Evolutionary conservation across 2,329 filamentous ascomycete genomes (phyloP).

Genomic region (Aspergillus sp.): DNA sequence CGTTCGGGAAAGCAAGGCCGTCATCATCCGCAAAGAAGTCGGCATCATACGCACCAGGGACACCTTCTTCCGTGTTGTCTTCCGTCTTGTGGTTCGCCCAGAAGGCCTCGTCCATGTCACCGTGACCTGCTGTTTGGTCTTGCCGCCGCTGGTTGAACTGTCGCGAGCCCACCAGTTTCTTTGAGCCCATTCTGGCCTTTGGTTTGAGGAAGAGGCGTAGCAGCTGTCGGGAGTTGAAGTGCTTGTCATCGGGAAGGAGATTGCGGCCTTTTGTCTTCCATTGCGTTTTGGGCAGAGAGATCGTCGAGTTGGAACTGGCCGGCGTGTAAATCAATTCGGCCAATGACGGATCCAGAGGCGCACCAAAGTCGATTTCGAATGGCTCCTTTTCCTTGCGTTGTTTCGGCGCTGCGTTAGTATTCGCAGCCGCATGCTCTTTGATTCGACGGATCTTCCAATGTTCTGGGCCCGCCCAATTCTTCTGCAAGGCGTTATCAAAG

Average conservation of each 20-base stretch:
- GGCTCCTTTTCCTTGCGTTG: slow-evolving; percentile 92
- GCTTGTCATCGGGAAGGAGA: slow-evolving; percentile 93
- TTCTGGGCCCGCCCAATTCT: slow-evolving; percentile 97
- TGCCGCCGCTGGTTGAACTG: slow-evolving; percentile 35
- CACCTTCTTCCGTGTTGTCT: slow-evolving; percentile 60
- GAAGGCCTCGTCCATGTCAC: slow-evolving; percentile 91
- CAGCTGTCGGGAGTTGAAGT: slow-evolving; percentile 92
- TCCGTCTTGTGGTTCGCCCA: slow-evolving; percentile 69
- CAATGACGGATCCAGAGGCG: slow-evolving; percentile 68
- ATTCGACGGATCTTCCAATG: slow-evolving; percentile 97
- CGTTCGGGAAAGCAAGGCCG: slow-evolving; percentile 47
- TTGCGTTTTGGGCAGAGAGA: slow-evolving; percentile 87
- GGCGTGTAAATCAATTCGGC: slow-evolving; percentile 79
- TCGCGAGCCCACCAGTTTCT: slow-evolving; percentile 55
- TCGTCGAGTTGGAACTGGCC: slow-evolving; percentile 74
- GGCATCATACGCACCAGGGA: slow-evolving; percentile 83
- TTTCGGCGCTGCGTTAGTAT: slow-evolving; percentile 46
- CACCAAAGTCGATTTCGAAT: slow-evolving; percentile 88
- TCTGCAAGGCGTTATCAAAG: slow-evolving; percentile 93
- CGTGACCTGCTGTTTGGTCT: slow-evolving; percentile 60
- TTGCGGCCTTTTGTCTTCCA: slow-evolving; percentile 94
- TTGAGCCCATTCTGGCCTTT: slow-evolving; percentile 75
- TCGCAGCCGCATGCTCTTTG: slow-evolving; percentile 67
- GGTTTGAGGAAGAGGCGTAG: slow-evolving; percentile 92
- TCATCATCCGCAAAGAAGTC: slow-evolving; percentile 88